Base-by-base conservation (phyloP, 2,329 filamentous ascomycete genomes). In the Paecilomyces sp. region DNA sequence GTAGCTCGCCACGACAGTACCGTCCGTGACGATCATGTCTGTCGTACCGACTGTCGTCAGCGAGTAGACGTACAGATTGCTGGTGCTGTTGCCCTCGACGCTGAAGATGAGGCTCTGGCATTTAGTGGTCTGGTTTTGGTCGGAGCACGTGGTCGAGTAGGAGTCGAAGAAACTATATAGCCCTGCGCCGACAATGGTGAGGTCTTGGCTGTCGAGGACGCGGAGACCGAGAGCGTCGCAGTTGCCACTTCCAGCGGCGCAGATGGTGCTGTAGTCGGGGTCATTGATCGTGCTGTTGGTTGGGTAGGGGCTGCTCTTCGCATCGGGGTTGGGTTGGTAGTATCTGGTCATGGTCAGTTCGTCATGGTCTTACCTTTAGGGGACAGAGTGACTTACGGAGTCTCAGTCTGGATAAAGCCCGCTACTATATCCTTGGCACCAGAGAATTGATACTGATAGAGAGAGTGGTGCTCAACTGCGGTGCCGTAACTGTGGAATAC, bases 131-230 rank as follows among this genome's bases (percentile, higher is more conserved):
- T 70, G 67, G 8, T 73, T 74, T 58, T 72, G 69, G 34, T 74
- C 67, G 3, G 75, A 75, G 66, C 78, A 81, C 1, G 66, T 64
- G 0, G 76, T 79, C 61, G 68, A 78, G 69, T 84, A 83, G 64
- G 82, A 75, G 64, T 81, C 75, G 69, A 84, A 84, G 72, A 84
- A 84, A 18, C 74, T 78, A 71, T 84, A 84, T 4, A 82, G 65
- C 1, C 82, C 82, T 0, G 78, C 81, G 15, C 82, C 82, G 62
- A 83, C 83, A 18, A 80, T 71, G 53, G 74, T 63, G 15, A 83
- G 74, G 56, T 77, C 71, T 12, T 70, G 68, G 36, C 73, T 77
- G 63, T 78, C 71, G 13, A 79, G 62, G 52, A 83, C 76, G 18
- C 81, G 76, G 4, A 84, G 70, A 22, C 79, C 81, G 68, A 80